These are phyloP conservation scores for Talaromyces sp. DNA, from an alignment of 2,329 filamentous ascomycete species.

Conservation along the genomic window DNA sequence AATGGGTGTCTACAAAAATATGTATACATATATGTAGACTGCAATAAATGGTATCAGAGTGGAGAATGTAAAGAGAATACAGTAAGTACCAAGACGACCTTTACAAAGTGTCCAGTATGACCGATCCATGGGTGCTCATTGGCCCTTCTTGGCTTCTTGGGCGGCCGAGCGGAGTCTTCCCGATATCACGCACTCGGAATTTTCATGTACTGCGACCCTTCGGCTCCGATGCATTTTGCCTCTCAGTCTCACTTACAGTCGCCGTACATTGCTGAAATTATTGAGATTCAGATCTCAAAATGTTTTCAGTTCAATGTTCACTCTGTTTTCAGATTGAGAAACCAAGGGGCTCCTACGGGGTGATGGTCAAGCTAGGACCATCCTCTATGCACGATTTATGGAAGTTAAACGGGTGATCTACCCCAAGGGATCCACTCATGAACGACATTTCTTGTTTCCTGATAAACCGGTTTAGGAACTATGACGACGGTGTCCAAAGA, in stretches of 20 bases:
- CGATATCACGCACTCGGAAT: not conserved
- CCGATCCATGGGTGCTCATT: not conserved
- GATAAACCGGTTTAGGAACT: slow-evolving; percentile 10
- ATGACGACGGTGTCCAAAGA: slow-evolving; percentile 4
- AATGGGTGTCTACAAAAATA: too few species aligned
- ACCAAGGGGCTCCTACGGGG: too few species aligned
- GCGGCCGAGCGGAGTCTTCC: not conserved
- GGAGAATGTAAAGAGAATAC: too few species aligned
- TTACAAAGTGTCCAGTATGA: not conserved
- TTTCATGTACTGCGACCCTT: not conserved
- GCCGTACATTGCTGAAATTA: too few species aligned
- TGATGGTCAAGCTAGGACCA: too few species aligned
- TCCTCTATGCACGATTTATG: not conserved
- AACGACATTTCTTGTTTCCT: not conserved
- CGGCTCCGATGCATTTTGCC: too few species aligned
- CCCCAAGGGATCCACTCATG: not conserved
- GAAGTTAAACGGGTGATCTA: slow-evolving; percentile 3
- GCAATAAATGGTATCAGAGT: too few species aligned
- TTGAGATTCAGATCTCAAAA: too few species aligned
- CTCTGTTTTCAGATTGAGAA: not conserved
- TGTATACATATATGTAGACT: too few species aligned
- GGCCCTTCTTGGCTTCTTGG: not conserved
- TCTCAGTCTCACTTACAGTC: too few species aligned
- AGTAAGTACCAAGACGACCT: too few species aligned
- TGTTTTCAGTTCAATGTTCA: too few species aligned